phyloP scores from a whole-genome alignment of 2,329 filamentous ascomycete genomes.

The Proliferodiscus dingleyae region DNA sequence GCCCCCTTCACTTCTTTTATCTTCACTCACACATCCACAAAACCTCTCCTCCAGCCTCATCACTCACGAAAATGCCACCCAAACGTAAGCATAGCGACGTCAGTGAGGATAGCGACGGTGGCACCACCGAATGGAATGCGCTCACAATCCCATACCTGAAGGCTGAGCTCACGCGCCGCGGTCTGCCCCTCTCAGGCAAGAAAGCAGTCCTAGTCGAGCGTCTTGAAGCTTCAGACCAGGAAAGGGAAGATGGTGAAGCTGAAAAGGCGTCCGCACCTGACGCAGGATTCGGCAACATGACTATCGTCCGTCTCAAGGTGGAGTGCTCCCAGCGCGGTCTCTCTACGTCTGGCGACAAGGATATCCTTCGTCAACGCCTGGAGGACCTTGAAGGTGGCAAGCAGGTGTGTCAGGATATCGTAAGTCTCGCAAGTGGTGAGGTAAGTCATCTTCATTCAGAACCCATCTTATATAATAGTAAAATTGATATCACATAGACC shows the following conservation, averaged over 20 bases:
- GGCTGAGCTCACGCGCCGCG: slow-evolving; percentile 3
- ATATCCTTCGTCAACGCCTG: slow-evolving; percentile 64
- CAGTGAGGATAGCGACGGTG: neutral
- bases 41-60: slow-evolving; percentile 26
- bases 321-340: slow-evolving; percentile 66
- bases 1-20: no score
- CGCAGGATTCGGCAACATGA: slow-evolving; percentile 47
- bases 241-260: neutral
- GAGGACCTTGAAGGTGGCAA: slow-evolving; percentile 32
- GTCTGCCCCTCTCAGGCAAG: slow-evolving; percentile 2
- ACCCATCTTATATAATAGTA: neutral
- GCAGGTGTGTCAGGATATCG: neutral
- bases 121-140: neutral
- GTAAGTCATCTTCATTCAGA: neutral
- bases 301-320: slow-evolving; percentile 68
- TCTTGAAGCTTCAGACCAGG: neutral
- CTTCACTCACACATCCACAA: no score
- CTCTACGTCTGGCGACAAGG: slow-evolving; percentile 61
- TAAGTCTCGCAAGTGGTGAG: slow-evolving; percentile 1
- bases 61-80: neutral
- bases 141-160: slow-evolving; percentile 6
- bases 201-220: slow-evolving; percentile 7
- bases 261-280: neutral
- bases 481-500: neutral
- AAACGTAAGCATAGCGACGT: neutral